These are phyloP conservation scores for Quercus wislizeni DNA, from an alignment of 306 rosid species.

Conservation along the genomic window DNA sequence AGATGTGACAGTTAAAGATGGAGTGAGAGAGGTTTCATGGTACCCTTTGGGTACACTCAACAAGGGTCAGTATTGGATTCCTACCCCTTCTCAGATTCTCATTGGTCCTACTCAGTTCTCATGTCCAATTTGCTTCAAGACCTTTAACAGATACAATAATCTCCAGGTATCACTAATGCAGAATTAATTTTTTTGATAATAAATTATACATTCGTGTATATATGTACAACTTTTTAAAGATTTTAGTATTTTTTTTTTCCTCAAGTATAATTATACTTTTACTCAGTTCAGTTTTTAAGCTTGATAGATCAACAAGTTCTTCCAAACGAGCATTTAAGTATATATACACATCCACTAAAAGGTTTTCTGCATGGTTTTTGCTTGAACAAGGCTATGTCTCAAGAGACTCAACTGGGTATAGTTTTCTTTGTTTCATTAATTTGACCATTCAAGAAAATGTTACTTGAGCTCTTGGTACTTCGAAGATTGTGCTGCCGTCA, in stretches of 20 bases:
- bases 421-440: slow-evolving; percentile 29
- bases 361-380: slow-evolving; percentile 20
- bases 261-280: no score
- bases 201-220: no score
- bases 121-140: slow-evolving; percentile 75
- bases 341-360: neutral
- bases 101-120: slow-evolving; percentile 81
- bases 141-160: slow-evolving; percentile 87
- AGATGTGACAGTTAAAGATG: slow-evolving; percentile 21
- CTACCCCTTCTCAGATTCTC: slow-evolving; percentile 83
- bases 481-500: slow-evolving; percentile 28
- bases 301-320: no score
- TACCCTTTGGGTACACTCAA: slow-evolving; percentile 34
- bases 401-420: slow-evolving; percentile 12
- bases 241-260: no score
- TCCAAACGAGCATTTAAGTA: no score
- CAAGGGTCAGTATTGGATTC: slow-evolving; percentile 84
- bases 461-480: slow-evolving; percentile 32
- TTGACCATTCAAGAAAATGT: slow-evolving; percentile 24
- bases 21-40: slow-evolving; percentile 25
- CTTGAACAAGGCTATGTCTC: slow-evolving; percentile 21
- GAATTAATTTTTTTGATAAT: no score
- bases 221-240: no score
- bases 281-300: no score
- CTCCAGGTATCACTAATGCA: slow-evolving; percentile 52